phyloP scores from a whole-genome alignment of 345 rosid genomes.

The Arabidopsis suecica region DNA sequence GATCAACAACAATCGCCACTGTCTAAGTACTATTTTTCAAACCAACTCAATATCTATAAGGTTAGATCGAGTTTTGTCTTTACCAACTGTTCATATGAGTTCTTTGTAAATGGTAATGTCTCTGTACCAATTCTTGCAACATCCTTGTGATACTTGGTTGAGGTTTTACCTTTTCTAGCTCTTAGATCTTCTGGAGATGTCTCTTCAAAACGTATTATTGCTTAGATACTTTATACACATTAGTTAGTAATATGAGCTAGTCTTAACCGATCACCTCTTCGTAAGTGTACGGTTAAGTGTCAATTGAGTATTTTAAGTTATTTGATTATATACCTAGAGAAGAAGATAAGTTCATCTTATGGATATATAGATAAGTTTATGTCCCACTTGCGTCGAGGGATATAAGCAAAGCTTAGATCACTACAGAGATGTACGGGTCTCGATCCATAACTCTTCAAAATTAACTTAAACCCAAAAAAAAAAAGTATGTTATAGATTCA shows the following conservation, averaged over 20 bases:
- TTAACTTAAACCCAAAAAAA: too few species aligned
- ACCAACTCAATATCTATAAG: neutral
- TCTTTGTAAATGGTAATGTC: neutral
- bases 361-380: too few species aligned
- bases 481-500: too few species aligned
- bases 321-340: too few species aligned
- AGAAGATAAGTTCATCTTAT: too few species aligned
- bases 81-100: neutral
- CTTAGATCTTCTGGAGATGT: neutral
- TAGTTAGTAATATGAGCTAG: neutral
- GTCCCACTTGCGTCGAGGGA: too few species aligned
- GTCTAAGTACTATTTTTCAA: neutral
- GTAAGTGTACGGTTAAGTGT: neutral
- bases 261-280: neutral
- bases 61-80: neutral
- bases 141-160: slow-evolving; percentile 2
- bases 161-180: neutral
- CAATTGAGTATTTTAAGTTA: neutral
- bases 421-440: too few species aligned
- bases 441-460: too few species aligned
- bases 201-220: neutral
- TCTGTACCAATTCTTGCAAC: neutral
- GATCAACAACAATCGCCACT: neutral
- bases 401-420: too few species aligned
- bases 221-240: neutral